Base-by-base conservation (phyloP, 192 early-diverging fungal genomes). In the Allomyces javanicus region DNA sequence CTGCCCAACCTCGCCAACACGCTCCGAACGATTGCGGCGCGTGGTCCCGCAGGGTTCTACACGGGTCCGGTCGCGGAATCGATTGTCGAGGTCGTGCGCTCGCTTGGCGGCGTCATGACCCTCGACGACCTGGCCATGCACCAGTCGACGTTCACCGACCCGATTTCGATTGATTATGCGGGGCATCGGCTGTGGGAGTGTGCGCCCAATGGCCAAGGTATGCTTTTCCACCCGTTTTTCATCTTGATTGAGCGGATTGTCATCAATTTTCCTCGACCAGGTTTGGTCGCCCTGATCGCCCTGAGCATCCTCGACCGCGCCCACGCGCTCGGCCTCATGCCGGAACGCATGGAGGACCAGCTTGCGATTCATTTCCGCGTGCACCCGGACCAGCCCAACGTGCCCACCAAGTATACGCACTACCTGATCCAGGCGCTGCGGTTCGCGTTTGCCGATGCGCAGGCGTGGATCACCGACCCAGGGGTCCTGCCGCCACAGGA, bases 401-500 rank as follows among this genome's bases (percentile, higher is more conserved):
- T 58, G 17, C 76, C 81, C n/a, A 73, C 77, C 26, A 75, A 73
- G 44, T 87, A 89, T 67, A 65, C 89, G 23, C 89, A 91, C 65
- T 65, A 78, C 14, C 21, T 89, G 1, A 87, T 87, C 24, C 87
- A 89, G 67, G 76, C 77, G 17, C 70, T 89, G 64, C 74, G 86
- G 0, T 64, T 89, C n/a, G 86, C 87, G 6, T 91, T 91, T 82
- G 86, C 85, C 3, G 89, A 91, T 68, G 75, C 80, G n/a, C 75
- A 75, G 44, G 73, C 73, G 61, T 82, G 78, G 69, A 79, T 91
- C 14, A 73, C 81, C 25, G 89, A 91, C 69, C 87, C 86, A 22
- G 77, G 78, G 3, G 70, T 73, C 63, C 68, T 72, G 12, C 50
- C 50, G 12, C 50, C 50, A 0, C 3, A 14, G 17, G 50, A 14